phyloP scores from a whole-genome alignment of 1,284 basidiomycete species.

The Singerocomus rubriflavus region DNA sequence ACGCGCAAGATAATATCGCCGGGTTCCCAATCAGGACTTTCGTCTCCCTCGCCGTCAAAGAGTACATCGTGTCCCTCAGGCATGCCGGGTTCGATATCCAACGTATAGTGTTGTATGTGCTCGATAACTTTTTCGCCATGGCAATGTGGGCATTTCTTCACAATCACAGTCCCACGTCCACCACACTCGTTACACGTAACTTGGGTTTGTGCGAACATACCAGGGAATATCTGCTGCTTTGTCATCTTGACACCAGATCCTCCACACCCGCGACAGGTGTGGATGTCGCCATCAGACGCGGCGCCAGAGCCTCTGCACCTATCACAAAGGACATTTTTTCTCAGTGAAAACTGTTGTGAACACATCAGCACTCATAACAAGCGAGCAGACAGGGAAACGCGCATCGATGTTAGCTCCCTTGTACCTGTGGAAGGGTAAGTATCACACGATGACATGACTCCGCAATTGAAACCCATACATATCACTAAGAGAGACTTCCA shows the following conservation, averaged over 20 bases:
- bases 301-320: slow-evolving; percentile 92
- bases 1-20: slow-evolving; percentile 88
- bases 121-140: slow-evolving; percentile 80
- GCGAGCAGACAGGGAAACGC: slow-evolving; percentile 25
- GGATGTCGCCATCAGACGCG: slow-evolving; percentile 81
- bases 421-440: slow-evolving; percentile 46
- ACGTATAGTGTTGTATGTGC: slow-evolving; percentile 75
- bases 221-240: slow-evolving; percentile 93
- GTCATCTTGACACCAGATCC: slow-evolving; percentile 84
- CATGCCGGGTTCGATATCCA: slow-evolving; percentile 84
- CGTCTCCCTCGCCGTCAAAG: slow-evolving; percentile 92
- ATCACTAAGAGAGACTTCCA: slow-evolving; percentile 83
- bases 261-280: slow-evolving; percentile 74
- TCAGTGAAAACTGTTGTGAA: slow-evolving; percentile 75
- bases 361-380: slow-evolving; percentile 5
- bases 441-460: slow-evolving; percentile 6
- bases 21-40: slow-evolving; percentile 89
- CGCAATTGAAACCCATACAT: slow-evolving; percentile 50
- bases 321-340: slow-evolving; percentile 87
- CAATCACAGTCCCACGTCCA: slow-evolving; percentile 80
- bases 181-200: slow-evolving; percentile 75
- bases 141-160: slow-evolving; percentile 77
- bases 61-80: slow-evolving; percentile 90
- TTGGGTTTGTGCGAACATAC: slow-evolving; percentile 88
- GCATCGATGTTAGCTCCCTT: slow-evolving; percentile 81